These are phyloP conservation scores for Cubamyces sp. DNA, from an alignment of 768 basidiomycete genomes.

Conservation along the genomic window DNA sequence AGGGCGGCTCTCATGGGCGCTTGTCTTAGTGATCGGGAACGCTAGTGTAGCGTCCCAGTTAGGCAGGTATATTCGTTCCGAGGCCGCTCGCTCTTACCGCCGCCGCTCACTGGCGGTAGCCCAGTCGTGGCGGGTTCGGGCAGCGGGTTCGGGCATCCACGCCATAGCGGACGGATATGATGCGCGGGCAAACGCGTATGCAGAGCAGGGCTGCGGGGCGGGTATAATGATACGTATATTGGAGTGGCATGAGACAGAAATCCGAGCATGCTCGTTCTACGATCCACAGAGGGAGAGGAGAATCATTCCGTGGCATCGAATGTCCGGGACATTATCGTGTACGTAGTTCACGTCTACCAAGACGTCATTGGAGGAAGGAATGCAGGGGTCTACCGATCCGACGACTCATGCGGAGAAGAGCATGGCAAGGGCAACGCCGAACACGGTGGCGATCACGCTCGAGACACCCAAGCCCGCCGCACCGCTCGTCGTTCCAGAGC, in stretches of 20 bases:
- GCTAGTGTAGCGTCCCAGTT: neutral
- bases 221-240: neutral
- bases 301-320: neutral
- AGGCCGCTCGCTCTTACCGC: neutral
- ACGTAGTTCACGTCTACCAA: constrained; percentile 9
- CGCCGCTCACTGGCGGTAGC: too few species aligned
- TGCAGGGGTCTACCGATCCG: neutral
- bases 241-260: too few species aligned
- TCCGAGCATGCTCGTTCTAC: constrained; percentile 8
- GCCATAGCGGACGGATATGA: too few species aligned
- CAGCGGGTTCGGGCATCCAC: too few species aligned
- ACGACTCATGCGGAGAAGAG: constrained; percentile 12
- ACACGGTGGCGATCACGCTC: constrained; percentile 8
- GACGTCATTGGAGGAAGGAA: neutral
- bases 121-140: too few species aligned
- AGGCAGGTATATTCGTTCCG: constrained; percentile 8
- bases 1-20: neutral
- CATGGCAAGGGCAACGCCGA: constrained; percentile 11
- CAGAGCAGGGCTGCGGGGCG: neutral
- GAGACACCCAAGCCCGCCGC: constrained; percentile 12
- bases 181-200: neutral
- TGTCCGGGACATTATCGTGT: constrained; percentile 9
- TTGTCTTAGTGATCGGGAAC: constrained; percentile 4
- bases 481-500: constrained; percentile 1
- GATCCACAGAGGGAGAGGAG: neutral